Evolutionary conservation across 164 flowering plant genomes (phyloP), one percentile per base, ranked within the genome.

Genomic region (Berberis vulgaris): DNA sequence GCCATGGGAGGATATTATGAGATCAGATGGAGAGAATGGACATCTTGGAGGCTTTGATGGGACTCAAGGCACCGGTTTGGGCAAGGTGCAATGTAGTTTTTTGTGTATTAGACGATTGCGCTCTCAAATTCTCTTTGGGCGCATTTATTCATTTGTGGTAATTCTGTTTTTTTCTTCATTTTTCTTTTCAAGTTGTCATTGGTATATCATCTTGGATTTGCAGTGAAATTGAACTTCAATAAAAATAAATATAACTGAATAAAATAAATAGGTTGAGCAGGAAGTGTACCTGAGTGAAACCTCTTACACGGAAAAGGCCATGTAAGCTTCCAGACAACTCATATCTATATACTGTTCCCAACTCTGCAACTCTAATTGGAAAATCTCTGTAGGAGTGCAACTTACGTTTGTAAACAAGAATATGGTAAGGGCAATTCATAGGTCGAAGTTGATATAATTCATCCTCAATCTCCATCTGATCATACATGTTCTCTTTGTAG

Each of bases 301-400:
- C 98, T 83, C 98, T 80, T 39, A 94, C 98, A 73, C 97, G 97
- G 76, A 94, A 94, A 56, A 94, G 95, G 53, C 98, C 98, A 78
- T 90, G 98, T 65, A 94, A 81, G 79, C 88, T 84, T 69, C 97
- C 98, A 67, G 97, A 94, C 66, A 94, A 72, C 71, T 94, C 98
- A 47, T 90, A 90, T 76, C 98, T 82, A 72, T 94, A 91, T 1
- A 94, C 97, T 38, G 97, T 94, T 69, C 98, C 97, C 61, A 94
- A 74, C 78, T 94, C 97, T n/a, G 96, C 97, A 57, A 42, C 88
- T 77, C 96, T 83, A 50, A 94, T 83, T 5, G 98, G 98, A 64
- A 94, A 87, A 74, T 94, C 97, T 53, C 97, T 83, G 72, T 94
- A 94, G 1, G 97, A 91, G 65, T 90, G 86, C 49, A 55, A 80